phyloP scores from a whole-genome alignment of 306 rosid species.

The Inga oerstediana region DNA sequence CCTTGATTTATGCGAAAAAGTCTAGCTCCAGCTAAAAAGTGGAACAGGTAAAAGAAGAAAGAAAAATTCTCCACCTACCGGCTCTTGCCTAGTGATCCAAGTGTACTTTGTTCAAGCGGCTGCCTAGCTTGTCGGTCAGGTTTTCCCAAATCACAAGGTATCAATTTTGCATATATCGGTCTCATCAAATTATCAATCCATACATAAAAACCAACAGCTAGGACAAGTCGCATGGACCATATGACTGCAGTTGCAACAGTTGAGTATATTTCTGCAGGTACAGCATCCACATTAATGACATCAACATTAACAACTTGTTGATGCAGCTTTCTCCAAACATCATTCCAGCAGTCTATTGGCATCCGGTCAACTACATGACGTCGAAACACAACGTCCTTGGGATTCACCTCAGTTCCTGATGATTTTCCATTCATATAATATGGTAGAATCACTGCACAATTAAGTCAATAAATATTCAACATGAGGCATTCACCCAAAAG shows the following conservation, averaged over 20 bases:
- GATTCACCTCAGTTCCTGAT: constrained; percentile 48
- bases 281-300: constrained; percentile 73
- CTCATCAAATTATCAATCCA: constrained; percentile 90
- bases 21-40: constrained; percentile 30
- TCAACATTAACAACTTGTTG: constrained; percentile 92
- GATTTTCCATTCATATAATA: constrained; percentile 66
- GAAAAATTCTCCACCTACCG: constrained; percentile 58
- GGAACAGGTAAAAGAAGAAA: constrained; percentile 14
- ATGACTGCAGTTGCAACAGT: constrained; percentile 86
- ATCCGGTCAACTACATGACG: constrained; percentile 83
- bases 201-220: constrained; percentile 70
- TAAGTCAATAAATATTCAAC: constrained; percentile 32
- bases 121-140: constrained; percentile 54
- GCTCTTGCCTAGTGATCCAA: constrained; percentile 94
- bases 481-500: not conserved
- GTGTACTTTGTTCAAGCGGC: constrained; percentile 62
- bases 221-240: constrained; percentile 93
- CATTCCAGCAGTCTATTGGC: constrained; percentile 98
- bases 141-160: constrained; percentile 89
- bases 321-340: constrained; percentile 92
- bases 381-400: constrained; percentile 73
- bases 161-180: constrained; percentile 88
- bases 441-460: constrained; percentile 82
- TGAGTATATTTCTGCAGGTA: constrained; percentile 85
- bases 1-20: constrained; percentile 9